These are phyloP conservation scores for Nemophila menziesii DNA, from an alignment of 257 asterid species.

Conservation along the genomic window DNA sequence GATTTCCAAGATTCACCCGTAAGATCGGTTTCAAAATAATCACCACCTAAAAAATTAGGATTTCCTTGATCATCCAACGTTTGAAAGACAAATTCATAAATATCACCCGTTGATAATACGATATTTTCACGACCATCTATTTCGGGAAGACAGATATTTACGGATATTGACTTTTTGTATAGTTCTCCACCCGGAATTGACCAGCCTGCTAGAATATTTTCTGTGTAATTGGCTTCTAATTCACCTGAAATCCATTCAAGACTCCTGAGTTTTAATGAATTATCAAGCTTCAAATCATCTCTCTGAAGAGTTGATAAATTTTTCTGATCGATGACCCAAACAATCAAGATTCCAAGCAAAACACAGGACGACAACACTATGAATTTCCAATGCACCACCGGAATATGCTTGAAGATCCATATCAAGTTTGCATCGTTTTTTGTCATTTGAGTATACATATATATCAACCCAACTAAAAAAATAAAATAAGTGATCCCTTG, in stretches of 20 bases:
- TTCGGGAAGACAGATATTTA: conserved; percentile 29
- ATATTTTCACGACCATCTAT: conserved; percentile 33
- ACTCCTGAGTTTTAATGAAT: conserved; percentile 7
- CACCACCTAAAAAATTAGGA: conserved; percentile 70
- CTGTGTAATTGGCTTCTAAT: conserved; percentile 47
- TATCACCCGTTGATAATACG: conserved; percentile 42
- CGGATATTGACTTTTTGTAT: conserved; percentile 52
- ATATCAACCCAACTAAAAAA: conserved; percentile 2
- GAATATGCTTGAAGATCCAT: conserved; percentile 42
- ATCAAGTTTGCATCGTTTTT: conserved; percentile 37
- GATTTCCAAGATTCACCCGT: conserved; percentile 77
- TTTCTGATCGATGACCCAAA: conserved; percentile 38
- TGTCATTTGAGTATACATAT: conserved; percentile 26
- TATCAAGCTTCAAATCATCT: conserved; percentile 20
- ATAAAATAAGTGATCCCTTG: conserved; percentile 1
- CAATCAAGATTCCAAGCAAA: conserved; percentile 42
- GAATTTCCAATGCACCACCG: conserved; percentile 46
- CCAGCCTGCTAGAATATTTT: conserved; percentile 41
- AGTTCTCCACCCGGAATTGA: conserved; percentile 57
- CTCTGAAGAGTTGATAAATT: conserved; percentile 20
- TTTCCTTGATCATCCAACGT: conserved; percentile 56
- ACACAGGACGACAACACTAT: conserved; percentile 35
- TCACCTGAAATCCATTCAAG: conserved; percentile 55
- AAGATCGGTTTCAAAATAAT: conserved; percentile 73
- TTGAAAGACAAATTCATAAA: conserved; percentile 60